These are phyloP conservation scores for Aspergillus sp. DNA, from an alignment of 2,329 filamentous ascomycete species.

Conservation along the genomic window DNA sequence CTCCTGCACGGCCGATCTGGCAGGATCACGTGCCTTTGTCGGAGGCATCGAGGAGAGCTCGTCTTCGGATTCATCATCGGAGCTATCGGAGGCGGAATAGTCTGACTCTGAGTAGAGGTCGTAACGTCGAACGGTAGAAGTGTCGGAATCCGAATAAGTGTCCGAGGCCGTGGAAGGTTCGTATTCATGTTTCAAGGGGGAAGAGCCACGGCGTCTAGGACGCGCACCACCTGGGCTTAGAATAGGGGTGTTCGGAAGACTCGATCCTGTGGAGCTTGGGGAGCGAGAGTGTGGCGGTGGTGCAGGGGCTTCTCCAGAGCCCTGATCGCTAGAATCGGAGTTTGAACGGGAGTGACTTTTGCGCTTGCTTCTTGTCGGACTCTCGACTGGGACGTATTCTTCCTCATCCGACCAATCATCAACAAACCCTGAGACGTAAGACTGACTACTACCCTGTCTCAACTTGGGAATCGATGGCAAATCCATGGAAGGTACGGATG, in stretches of 20 bases:
- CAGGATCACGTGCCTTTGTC: conserved; percentile 32
- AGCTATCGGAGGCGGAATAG: conserved; percentile 49
- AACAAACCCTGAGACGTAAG: conserved; percentile 27
- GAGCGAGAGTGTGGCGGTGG: conserved; percentile 52
- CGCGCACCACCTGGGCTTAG: conserved; percentile 50
- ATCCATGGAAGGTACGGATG: conserved; percentile 48
- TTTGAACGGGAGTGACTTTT: conserved; percentile 28
- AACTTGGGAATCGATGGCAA: conserved; percentile 47
- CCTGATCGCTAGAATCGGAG: conserved; percentile 21
- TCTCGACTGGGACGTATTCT: conserved; percentile 29
- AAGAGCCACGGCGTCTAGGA: conserved; percentile 73
- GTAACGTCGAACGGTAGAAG: conserved; percentile 56
- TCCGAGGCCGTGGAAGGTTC: conserved; percentile 75
- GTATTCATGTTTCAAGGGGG: conserved; percentile 95
- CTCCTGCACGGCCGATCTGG: conserved; percentile 41
- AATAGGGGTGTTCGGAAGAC: conserved; percentile 45
- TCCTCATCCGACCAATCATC: conserved; percentile 27
- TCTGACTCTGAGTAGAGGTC: conserved; percentile 48
- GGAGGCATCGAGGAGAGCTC: conserved; percentile 30
- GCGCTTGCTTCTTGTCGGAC: conserved; percentile 20
- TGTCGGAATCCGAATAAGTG: conserved; percentile 57
- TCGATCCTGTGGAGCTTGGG: conserved; percentile 50
- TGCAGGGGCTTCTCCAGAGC: conserved; percentile 36
- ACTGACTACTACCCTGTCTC: conserved; percentile 38
- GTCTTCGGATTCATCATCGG: conserved; percentile 59